These are phyloP conservation scores for Globisporangium viniferum DNA, from an alignment of 352 stramenopile species.

Conservation along the genomic window DNA sequence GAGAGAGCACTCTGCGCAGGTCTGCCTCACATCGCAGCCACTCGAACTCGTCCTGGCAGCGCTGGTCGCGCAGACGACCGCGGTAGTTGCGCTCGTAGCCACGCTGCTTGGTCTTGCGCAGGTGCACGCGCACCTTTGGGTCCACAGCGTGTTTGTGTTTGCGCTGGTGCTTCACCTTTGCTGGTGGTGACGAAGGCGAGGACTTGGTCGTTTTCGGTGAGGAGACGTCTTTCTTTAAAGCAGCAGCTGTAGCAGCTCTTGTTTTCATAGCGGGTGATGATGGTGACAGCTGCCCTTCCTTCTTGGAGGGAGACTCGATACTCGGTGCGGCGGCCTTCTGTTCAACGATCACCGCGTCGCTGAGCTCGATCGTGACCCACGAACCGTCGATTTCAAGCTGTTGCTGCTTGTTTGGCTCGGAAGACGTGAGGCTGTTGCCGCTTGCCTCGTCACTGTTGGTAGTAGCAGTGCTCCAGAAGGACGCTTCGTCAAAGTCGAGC, in stretches of 20 bases:
- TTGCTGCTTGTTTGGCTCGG: neutral
- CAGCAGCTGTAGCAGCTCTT: neutral
- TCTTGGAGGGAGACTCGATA: neutral
- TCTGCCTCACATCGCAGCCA: constrained; percentile 10
- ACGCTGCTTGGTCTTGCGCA: constrained; percentile 16
- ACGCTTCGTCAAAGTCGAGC: constrained; percentile 1
- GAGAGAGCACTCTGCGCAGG: constrained; percentile 5
- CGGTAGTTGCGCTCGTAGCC: constrained; percentile 18
- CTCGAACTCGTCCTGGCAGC: constrained; percentile 7
- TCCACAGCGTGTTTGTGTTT: neutral
- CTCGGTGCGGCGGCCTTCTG: neutral
- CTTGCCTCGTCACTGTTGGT: neutral
- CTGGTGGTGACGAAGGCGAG: neutral
- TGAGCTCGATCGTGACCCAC: constrained; percentile 4
- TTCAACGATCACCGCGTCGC: neutral
- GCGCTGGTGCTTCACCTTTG: neutral
- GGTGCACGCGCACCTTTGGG: neutral
- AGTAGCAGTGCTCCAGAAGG: neutral
- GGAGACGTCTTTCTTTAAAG: neutral
- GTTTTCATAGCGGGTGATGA: neutral
- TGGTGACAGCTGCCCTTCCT: neutral
- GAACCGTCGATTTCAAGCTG: neutral
- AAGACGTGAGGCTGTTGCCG: no score
- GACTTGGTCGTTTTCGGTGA: neutral
- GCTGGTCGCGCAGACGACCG: constrained; percentile 4